Evolutionary conservation across 2,329 filamentous ascomycete species (phyloP), one percentile per base, ranked within the genome.

Genomic region (Claviceps pusilla): DNA sequence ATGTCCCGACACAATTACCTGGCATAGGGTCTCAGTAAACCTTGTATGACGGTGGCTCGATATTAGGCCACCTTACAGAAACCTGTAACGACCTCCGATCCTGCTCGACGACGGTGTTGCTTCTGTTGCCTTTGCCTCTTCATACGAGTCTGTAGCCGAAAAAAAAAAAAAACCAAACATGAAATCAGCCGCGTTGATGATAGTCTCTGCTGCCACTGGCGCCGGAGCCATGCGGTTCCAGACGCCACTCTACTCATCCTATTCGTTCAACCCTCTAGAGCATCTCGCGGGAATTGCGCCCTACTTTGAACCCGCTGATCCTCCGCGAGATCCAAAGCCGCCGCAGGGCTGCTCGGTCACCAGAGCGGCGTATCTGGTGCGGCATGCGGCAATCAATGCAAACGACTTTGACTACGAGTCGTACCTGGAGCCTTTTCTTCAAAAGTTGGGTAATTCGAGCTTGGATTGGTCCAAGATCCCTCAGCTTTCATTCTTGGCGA

Each of bases 381-480:
- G 78, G n/a, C 78, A 81, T 59, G 77, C 77, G 0, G 77, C 78
- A 41, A 80, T 81, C 54, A 80, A 79, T 59, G 75, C 76, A 58
- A 81, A 81, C 57, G 77, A 80, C 60, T 77, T 74, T 55, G 78
- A 82, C 60, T 79, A 74, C 50, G 76, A 80, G 57, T 68, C 71
- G 43, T 80, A 79, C 59, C 76, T 81, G 28, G 72, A 77, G 60
- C 76, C 78, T 0, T 79, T 80, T 50, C 60, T 80, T 16, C 64
- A 71, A 52, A 86, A 86, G 66, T 66, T 83, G 47, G 67, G 72
- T 55, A 83, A 84, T 61, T 75, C 74, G 45, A 78, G 75, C 0
- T 73, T 76, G 47, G 72, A 82, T 57, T 84, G 80, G 80, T 69
- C 69, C 57, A 73, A 71, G 55, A 72, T 80, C 0, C 76, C 77